Conservation (phyloP, 441 rosid species). For the Corymbia calophylla region DNA sequence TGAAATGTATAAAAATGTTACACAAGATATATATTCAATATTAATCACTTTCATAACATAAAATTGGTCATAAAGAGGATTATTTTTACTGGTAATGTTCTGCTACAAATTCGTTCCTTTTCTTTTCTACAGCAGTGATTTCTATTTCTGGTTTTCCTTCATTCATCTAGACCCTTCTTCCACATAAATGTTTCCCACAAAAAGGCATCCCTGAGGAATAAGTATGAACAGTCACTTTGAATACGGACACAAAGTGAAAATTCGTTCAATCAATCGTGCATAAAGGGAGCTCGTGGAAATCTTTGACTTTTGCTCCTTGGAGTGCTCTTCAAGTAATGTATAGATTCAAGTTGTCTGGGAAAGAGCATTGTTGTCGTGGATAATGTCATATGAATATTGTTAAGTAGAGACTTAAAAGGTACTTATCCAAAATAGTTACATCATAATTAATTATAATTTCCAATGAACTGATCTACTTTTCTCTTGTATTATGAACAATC, state of each 20-base stretch:
- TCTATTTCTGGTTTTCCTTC: not conserved
- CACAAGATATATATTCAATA: not conserved
- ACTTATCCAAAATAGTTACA: not conserved
- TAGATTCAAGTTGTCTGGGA: not conserved
- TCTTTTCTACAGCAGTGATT: not conserved
- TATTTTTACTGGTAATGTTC: not conserved
- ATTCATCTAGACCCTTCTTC: not conserved
- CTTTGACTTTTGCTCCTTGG: not conserved
- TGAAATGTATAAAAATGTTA: not conserved
- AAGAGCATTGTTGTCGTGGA: not conserved
- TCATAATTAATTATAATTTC: not conserved
- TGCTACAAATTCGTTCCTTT: not conserved
- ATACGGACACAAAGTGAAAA: not conserved
- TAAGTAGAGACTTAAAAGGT: not conserved
- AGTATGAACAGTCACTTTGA: not conserved
- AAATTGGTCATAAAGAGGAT: not conserved
- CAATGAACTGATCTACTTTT: not conserved
- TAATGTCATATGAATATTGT: not conserved
- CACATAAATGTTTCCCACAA: not conserved
- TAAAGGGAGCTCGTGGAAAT: not conserved
- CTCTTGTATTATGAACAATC: not conserved
- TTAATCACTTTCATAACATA: not conserved
- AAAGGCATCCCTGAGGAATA: not conserved
- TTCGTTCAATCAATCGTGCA: not conserved
- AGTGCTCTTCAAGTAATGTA: not conserved